Evolutionary conservation across 345 rosid genomes (phyloP).

Genomic region (Lenwebbia sp.): DNA sequence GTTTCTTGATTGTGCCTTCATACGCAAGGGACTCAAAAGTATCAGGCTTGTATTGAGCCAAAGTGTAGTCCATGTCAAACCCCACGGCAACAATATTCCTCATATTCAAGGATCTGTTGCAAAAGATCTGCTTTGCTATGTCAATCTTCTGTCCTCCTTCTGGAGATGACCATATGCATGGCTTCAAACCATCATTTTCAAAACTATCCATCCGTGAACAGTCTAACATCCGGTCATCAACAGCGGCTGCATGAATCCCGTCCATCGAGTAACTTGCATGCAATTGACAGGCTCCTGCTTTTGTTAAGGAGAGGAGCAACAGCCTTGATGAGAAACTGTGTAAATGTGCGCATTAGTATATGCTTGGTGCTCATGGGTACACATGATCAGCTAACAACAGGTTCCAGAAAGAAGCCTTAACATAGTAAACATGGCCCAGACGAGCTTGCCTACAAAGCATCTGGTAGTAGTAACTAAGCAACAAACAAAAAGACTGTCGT

Average conservation of each 20-base stretch:
- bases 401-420: not conserved
- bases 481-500: not conserved
- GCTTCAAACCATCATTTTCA: constrained; percentile 27
- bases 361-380: not conserved
- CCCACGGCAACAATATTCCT: constrained; percentile 86
- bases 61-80: constrained; percentile 97
- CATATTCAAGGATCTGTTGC: constrained; percentile 95
- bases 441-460: not conserved
- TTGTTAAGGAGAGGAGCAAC: not conserved
- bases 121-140: constrained; percentile 71
- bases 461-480: not conserved
- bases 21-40: constrained; percentile 95
- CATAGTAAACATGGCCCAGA: not conserved
- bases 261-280: constrained; percentile 44
- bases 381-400: not conserved
- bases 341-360: not conserved
- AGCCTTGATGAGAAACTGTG: not conserved
- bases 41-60: constrained; percentile 94
- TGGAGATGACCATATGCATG: constrained; percentile 56
- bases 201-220: constrained; percentile 9
- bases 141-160: constrained; percentile 49
- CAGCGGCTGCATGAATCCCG: constrained; percentile 9
- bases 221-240: constrained; percentile 24
- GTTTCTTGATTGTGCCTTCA: constrained; percentile 74
- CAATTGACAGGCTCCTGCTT: constrained; percentile 40